Evolutionary conservation across 345 rosid species (phyloP), one percentile per base, ranked within the genome.

Genomic region (Salix koriyanagi): DNA sequence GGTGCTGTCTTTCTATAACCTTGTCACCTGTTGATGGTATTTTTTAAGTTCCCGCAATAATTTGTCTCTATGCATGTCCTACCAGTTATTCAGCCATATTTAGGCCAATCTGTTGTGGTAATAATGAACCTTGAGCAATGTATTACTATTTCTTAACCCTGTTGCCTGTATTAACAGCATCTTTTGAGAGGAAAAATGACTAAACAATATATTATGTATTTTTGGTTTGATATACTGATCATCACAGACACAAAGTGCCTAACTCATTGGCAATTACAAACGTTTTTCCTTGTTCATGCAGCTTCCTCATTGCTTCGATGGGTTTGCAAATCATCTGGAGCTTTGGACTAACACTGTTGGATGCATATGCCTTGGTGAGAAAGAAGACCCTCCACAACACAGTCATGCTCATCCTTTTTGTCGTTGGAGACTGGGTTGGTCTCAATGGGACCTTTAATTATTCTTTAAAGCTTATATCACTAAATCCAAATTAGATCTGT

Each of bases 221-320:
- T 56, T 56, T 56, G 62, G 62, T 9, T 56, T 56, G 28, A 56
- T 9, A n/a, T 8, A n/a, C 62, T n/a, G 62, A n/a, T 56, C 32
- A 64, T 44, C 23, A 28, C 52, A 39, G 30, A 50, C 12, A 1
- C 7, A 28, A 21, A 6, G 1, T 9, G 10, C 25, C 70, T 32
- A 18, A 18, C 16, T 36, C 39, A 39, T 39, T 41, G 6, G 16
- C 26, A 10, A 12, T 23, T 60, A 4, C 28, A 12, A 9, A 4
- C 11, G 62, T 9, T n/a, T 9, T 41, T 25, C 1, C 58, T 60
- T 79, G 11, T 34, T 79, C 79, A 72, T 86, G 84, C 88, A 94
- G 98, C 87, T 92, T 85, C 76, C 82, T 92, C 73, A 87, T 92
- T 66, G 95, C 97, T 79, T 90, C 97, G 65, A 94, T 94, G 98